Evolutionary conservation across 805 yeast genomes (phyloP), one percentile per base, ranked within the genome.

Genomic region (Saturnispora dispora): DNA sequence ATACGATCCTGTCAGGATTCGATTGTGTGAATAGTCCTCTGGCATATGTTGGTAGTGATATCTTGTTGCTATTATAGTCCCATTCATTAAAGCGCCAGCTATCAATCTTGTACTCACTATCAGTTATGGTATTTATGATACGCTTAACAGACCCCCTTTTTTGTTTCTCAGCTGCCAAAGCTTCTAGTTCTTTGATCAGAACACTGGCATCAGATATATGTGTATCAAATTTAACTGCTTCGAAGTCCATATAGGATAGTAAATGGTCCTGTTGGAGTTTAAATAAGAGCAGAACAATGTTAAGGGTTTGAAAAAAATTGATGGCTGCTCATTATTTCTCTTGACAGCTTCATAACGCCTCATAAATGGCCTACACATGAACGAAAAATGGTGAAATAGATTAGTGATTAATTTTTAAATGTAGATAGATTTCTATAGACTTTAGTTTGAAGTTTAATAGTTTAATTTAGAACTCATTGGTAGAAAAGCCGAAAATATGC

Each of bases 71-170:
- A 17, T 80, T 79, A 61, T 87, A 91, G 59, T 87, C 96, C 86
- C 88, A 90, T 58, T 91, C 99, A 53, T 82, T 80, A 68, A 88
- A 89, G 65, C 82, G 86, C 98, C 98, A 91, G 48, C 74, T 64
- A 22, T 54, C 47, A 6, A 67, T 51, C 10, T 55, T 53, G 4
- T 52, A 50, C 22, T 59, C 53, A 5, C 67, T 50, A 18, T 59
- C 59, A 33, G 51, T 51, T 1, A 67, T 48, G 5, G 46, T 51
- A 51, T 63, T 60, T 8, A 57, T 53, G 17, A 56, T 53, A 44
- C 59, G 64, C 47, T 53, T 58, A 15, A 63, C 67, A 15, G 57
- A 55, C 1, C 69, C 70, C 39, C 55, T 56, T 33, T 55, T 60
- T 2, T 42, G 48, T 5, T 48, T 46, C 6, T 50, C n/a, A 8